Evolutionary conservation across 1,284 basidiomycete species (phyloP), one percentile per base, ranked within the genome.

Genomic region (Moniliella sp.): DNA sequence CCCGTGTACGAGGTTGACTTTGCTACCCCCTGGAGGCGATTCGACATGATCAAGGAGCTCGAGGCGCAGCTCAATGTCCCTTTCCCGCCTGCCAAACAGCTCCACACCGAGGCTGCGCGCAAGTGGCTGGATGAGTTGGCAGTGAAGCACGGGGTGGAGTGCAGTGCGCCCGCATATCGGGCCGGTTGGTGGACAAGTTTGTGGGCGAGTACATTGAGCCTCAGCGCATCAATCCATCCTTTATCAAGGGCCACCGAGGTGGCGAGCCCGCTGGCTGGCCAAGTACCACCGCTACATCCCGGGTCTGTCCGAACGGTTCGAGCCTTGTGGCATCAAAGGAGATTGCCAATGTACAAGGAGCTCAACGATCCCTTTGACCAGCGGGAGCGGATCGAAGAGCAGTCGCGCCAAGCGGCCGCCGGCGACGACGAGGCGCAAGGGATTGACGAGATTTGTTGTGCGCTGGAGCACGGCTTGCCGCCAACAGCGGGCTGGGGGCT

Each of bases 261-360:
- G 50, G 97, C 97, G 88, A 93, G 84, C 3, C 88, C 88, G 5
- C 73, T 97, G 14, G n/a, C n/a, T n/a, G n/a, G 91, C 88, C 25
- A 59, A 59, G 43, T 43, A 54, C 19, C 54, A 59, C 33, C 49
- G 56, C 15, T 45, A 51, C 34, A 53, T 57, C 17, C 42, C 46
- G 4, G 91, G 91, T 27, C 70, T 97, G 8, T 94, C 86, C 64
- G 88, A 97, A 65, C 80, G 88, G 11, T 97, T 97, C 67, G 88
- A 97, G 63, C 4, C 97, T 97, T 69, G 73, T 97, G 67, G 91
- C 84, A 31, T 83, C 83, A 45, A 93, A 93, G 71, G 88, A 94
- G 66, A 78, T 94, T 62, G 52, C 46, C 40, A 56, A 55, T 28
- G 50, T 55, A 97, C 64, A 94, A 88, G 26, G 88, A 97, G 70